Percentiles rank a stretch among this genome's conserved stretches.
These are phyloP conservation scores for Batkoa obscura DNA, from an alignment of 371 early-diverging fungal genomes.

Conservation along the genomic window DNA sequence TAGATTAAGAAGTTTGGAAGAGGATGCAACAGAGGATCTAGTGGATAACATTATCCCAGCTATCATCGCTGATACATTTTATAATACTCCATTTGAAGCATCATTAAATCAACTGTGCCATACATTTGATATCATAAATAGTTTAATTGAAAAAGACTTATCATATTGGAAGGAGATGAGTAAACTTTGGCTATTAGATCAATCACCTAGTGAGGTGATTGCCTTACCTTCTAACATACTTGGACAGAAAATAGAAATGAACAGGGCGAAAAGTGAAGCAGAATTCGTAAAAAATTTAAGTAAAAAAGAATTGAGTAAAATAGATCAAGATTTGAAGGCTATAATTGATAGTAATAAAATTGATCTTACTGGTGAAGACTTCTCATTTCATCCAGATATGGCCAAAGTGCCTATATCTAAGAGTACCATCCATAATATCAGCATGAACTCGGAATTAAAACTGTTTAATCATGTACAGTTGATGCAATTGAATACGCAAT, in stretches of 20 bases:
- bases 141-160: constrained; percentile 20
- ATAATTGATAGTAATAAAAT: constrained; percentile 36
- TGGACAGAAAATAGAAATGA: constrained; percentile 22
- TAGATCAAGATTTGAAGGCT: constrained; percentile 17
- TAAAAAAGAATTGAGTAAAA: constrained; percentile 21
- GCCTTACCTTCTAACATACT: constrained; percentile 31
- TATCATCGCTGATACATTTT: constrained; percentile 29
- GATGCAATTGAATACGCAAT: constrained; percentile 34
- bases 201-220: constrained; percentile 27
- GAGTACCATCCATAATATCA: no score
- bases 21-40: constrained; percentile 35
- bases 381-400: no score
- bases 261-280: constrained; percentile 15
- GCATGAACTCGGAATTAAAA: no score
- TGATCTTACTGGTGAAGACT: no score
- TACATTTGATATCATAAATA: constrained; percentile 25
- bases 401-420: no score
- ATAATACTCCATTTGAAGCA: constrained; percentile 5
- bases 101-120: constrained; percentile 11
- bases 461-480: constrained; percentile 19
- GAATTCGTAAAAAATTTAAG: constrained; percentile 20
- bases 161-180: constrained; percentile 39
- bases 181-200: constrained; percentile 30
- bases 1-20: constrained; percentile 29
- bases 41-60: constrained; percentile 27